Evolutionary conservation across 345 rosid species (phyloP), one percentile per base, ranked within the genome.

Genomic region (Camelina sativa): DNA sequence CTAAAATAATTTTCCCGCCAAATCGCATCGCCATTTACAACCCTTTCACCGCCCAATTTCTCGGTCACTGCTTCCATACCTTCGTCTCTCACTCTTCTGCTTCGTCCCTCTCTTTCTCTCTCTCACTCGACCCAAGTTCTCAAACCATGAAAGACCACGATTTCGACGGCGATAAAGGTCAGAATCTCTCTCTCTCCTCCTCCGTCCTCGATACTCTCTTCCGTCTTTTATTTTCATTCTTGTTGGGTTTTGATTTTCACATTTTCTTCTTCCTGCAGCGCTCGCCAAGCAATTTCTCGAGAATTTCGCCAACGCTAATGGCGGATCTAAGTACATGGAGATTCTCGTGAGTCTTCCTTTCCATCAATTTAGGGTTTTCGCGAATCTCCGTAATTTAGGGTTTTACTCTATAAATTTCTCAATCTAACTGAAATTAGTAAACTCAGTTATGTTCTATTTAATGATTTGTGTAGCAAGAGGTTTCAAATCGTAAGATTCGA

Each of bases 251-350:
- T 59, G 37, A 71, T 65, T 65, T 34, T 41, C 2, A 54, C 22
- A 0, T 16, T 53, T 47, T 47, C 6, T 50, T 41, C 6, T 4
- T 74, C 8, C 17, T 23, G 8, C 81, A 94, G 97, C 16, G 19
- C 51, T 86, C 7, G 92, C 99, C 10, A 95, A 84, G 86, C 97
- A 90, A 20, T 95, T 95, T 75, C 86, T 95, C 16, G 77, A 85
- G 9, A 86, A 82, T 80, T 92, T 90, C 85, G 70, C 83, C 35
- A 90, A 89, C 32, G 87, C 88, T 8, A 81, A 76, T 81, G 98
- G 87, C 46, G 84, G 86, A 65, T 79, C 94, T 65, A 95, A 92
- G 81, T 95, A 95, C 84, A 75, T 82, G 80, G 86, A 87, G 75
- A 82, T 92, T 64, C 91, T 95, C 47, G 99, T 95, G 72, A 86